Evolutionary conservation across 208 protist genomes (phyloP), one percentile per base, ranked within the genome.

Genomic region (Crithidia mellificae): DNA sequence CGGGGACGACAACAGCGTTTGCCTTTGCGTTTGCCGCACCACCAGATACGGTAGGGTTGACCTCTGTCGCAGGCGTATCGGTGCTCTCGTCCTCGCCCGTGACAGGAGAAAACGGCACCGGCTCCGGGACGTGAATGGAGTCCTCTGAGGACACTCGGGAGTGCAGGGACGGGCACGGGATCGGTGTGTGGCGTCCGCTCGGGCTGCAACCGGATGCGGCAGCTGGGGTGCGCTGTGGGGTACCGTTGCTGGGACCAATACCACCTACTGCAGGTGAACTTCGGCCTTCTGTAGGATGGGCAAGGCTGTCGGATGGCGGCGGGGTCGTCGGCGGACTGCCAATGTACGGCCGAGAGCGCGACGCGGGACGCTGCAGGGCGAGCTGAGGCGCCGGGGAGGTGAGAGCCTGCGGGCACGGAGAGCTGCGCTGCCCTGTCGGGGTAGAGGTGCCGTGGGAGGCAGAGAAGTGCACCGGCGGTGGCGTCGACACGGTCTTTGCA

Each of bases 301-400:
- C n/a, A n/a, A n/a, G n/a, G n/a, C n/a, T n/a, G n/a, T n/a, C n/a
- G n/a, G n/a, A 50, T 2, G 46, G 2, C 17, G 12, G 47, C 15
- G 62, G 67, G 8, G n/a, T 58, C 22, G 22, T 62, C 25, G 38
- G 6, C 0, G 36, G 25, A 39, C 29, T 71, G 58, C 46, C 46
- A 43, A 43, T 43, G 24, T 38, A 44, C 6, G 46, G 30, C 2
- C 52, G 43, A 2, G 25, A 22, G 19, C 47, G 65, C 3, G 58
- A 55, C 25, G 52, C 34, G 46, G 47, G 38, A 32, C 54, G 56
- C 66, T 50, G 49, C 20, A 67, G 25, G 24, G 24, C 22, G 24
- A 41, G 32, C 22, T 62, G 36, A 39, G 39, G 43, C 24, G 36
- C 20, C 9, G 51, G 38, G 0, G 46, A 64, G 20, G 72, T 52